Evolutionary conservation across 768 basidiomycete genomes (phyloP).

Genomic region (Boletus reticuloceps): DNA sequence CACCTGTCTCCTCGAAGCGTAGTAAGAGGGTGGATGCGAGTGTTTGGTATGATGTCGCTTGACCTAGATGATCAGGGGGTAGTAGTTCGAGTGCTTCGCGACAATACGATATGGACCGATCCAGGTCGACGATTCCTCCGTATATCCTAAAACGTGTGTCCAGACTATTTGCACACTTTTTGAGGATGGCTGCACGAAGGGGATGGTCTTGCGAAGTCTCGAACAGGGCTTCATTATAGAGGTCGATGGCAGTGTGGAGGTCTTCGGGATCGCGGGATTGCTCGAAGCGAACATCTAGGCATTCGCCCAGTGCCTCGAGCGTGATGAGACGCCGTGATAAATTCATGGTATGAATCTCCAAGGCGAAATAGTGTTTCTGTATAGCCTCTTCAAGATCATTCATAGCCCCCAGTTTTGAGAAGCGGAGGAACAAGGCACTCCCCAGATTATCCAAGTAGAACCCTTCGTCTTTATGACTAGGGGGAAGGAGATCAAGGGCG

Average conservation of each 20-base stretch:
- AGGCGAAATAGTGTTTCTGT: slow-evolving; percentile 21
- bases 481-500: slow-evolving; percentile 17
- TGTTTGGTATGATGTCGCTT: slow-evolving; percentile 6
- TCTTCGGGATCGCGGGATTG: slow-evolving; percentile 18
- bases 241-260: slow-evolving; percentile 24
- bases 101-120: slow-evolving; percentile 26
- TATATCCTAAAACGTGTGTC: slow-evolving; percentile 14
- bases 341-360: slow-evolving; percentile 16
- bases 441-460: slow-evolving; percentile 21
- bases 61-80: slow-evolving; percentile 12
- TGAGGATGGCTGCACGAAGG: slow-evolving; percentile 13
- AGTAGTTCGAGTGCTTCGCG: slow-evolving; percentile 25
- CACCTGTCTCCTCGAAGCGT: slow-evolving; percentile 22
- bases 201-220: slow-evolving; percentile 16
- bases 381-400: slow-evolving; percentile 28
- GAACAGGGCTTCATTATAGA: slow-evolving; percentile 26
- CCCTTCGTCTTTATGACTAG: slow-evolving; percentile 12
- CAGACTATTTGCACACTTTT: slow-evolving; percentile 14
- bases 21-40: slow-evolving; percentile 23
- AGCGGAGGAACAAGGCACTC: slow-evolving; percentile 25
- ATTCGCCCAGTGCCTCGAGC: slow-evolving; percentile 21
- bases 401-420: slow-evolving; percentile 10
- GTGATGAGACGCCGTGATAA: slow-evolving; percentile 13
- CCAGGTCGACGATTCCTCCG: slow-evolving; percentile 20
- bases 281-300: slow-evolving; percentile 26